Evolutionary conservation across 2,329 filamentous ascomycete genomes (phyloP).

Genomic region (Cladosporium austrohemisphaericum): DNA sequence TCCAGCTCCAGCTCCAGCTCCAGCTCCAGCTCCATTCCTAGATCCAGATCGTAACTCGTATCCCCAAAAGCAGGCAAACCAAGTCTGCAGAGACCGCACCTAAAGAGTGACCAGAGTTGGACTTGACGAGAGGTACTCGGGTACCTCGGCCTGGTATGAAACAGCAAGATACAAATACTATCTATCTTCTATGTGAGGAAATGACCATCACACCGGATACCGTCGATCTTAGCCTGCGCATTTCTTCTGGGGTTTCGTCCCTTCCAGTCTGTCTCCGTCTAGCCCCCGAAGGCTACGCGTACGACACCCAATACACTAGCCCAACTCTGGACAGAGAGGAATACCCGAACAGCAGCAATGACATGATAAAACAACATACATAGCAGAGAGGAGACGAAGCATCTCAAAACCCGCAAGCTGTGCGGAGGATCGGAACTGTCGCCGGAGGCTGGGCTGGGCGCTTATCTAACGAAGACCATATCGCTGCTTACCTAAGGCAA

Average conservation of each 20-base stretch:
- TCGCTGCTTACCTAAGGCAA: too few species aligned
- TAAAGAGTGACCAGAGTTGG: neutral
- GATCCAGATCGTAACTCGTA: neutral
- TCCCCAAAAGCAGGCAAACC: neutral
- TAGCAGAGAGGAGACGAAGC: too few species aligned
- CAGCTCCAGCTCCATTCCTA: neutral
- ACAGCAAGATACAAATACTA: conserved; percentile 3
- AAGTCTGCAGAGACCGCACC: neutral
- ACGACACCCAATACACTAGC: too few species aligned
- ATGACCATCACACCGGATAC: too few species aligned
- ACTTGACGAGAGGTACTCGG: conserved; percentile 9
- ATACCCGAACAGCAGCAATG: neutral
- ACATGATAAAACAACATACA: too few species aligned
- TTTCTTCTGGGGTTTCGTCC: too few species aligned
- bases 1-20: neutral
- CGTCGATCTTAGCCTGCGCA: neutral
- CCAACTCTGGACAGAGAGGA: neutral
- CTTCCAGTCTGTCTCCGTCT: too few species aligned
- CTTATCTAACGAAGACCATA: neutral
- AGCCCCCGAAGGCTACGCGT: too few species aligned
- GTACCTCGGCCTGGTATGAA: conserved; percentile 7
- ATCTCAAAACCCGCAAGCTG: too few species aligned
- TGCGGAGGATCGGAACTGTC: neutral
- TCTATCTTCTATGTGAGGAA: too few species aligned
- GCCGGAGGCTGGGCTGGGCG: conserved; percentile 1